Base-by-base conservation (phyloP, 371 early-diverging fungal genomes). In the Zychaea mexicana region DNA sequence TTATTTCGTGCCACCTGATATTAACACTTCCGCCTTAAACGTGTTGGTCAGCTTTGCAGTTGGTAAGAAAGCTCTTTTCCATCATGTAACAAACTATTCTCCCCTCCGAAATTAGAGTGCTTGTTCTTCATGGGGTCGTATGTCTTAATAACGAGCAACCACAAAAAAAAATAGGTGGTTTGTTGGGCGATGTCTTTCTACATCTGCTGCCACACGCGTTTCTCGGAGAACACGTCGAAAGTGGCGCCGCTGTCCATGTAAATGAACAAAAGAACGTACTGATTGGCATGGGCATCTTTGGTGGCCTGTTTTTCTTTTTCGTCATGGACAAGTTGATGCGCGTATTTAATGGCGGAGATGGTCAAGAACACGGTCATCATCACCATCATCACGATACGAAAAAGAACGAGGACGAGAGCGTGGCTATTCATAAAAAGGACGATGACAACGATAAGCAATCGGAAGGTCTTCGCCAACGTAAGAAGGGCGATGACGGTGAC, bases 131-230 rank as follows among this genome's bases (percentile, higher is more conserved):
- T 36, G 36, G 10, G 36, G 8, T 8, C 15, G 36, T 8, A 22
- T 27, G 10, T 22, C 46, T 12, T 39, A 10, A 26, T 49, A 19
- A 19, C 61, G 38, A n/a, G n/a, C n/a, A n/a, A n/a, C n/a, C 28
- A n/a, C 26, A n/a, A 45, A 28, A 47, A 52, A 33, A 31, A 52
- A 47, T 52, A 81, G 82, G 94, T 65, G 92, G 93, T 17, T 73
- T 94, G 19, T 66, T 94, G 22, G 94, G 95, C 21, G 95, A 94
- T 63, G 95, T 93, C 7, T 91, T 94, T 65, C 71, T 94, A 66
- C 95, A 94, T 68, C 70, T 94, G 42, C 64, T 94, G 39, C 95
- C 95, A 19, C 92, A 93, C 63, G 85, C 90, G 36, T 93, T 94
- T 65, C 62, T 84, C 58, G 88, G 86, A 22, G 78, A 80, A 62